Base-by-base conservation (phyloP, 805 yeast genomes). In the Cyberlindnera saturnus region DNA sequence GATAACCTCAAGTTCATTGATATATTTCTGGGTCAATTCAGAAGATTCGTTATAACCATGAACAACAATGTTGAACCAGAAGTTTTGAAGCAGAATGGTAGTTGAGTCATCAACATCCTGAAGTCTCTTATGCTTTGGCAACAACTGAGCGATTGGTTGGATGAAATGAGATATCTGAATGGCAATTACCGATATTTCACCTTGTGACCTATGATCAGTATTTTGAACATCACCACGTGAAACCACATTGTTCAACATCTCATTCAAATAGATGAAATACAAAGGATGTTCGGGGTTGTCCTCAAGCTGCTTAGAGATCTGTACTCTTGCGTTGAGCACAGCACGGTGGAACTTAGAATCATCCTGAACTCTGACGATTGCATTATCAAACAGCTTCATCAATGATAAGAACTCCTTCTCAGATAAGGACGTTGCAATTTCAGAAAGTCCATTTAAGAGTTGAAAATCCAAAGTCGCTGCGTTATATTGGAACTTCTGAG, bases 1-100 rank as follows among this genome's bases (percentile, higher is more conserved):
- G 51, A 93, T 84, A 42, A 80, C 68, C 52, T 74, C 70, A 34
- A 91, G 69, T 23, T 77, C 76, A 0, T 52, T 52, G 35, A 63
- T 60, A 55, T 75, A 73, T n/a, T 65, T 64, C 43, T 65, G 63
- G 14, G 78, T 73, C 56, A 81, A 67, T 13, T 69, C 67, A 0
- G 93, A 80, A 32, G 70, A 70, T 43, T 70, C 69, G n/a, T 79
- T 74, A 59, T 81, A 88, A 0, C 99, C 99, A 62, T 93, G 96
- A 23, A 90, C 85, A 4, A 82, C 91, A 73, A 93, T 70, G 57
- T 91, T 93, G 62, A 87, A 88, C 99, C 99, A 93, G 36, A 88
- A 79, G 62, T 93, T 85, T 57, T 95, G 75, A 69, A 91, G 87
- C 46, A 81, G 67, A 37, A 74, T 71, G 38, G 79, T 66, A 2